A percentile compares a stretch with the other conserved stretches of the same genome.
phyloP scores from a whole-genome alignment of 805 yeast species.

The Hagleromyces aurorensis region DNA sequence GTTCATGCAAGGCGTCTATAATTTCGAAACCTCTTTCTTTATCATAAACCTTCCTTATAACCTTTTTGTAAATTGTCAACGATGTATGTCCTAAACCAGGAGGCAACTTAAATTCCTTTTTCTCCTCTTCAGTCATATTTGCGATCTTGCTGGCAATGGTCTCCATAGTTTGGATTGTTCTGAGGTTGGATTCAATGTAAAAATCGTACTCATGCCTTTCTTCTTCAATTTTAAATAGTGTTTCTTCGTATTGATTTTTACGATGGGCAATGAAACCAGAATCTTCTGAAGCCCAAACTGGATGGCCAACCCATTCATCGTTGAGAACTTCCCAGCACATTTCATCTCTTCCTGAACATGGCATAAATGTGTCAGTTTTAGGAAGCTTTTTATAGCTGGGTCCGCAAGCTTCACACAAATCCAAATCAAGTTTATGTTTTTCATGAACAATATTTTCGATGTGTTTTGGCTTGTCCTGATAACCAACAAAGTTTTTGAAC shows the following conservation, averaged over 20 bases:
- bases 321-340: constrained; percentile 98
- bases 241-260: constrained; percentile 96
- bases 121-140: constrained; percentile 87
- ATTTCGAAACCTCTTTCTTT: constrained; percentile 94
- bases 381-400: constrained; percentile 92
- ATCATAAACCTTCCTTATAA: constrained; percentile 85
- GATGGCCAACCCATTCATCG: constrained; percentile 99
- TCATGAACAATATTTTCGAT: constrained; percentile 83
- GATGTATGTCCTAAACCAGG: constrained; percentile 92
- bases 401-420: constrained; percentile 88
- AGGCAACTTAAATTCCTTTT: constrained; percentile 75
- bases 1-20: constrained; percentile 89
- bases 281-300: constrained; percentile 99
- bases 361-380: constrained; percentile 90
- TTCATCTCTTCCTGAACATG: constrained; percentile 96
- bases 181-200: constrained; percentile 87
- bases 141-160: constrained; percentile 91
- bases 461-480: constrained; percentile 71
- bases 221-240: constrained; percentile 89
- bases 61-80: constrained; percentile 85
- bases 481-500: constrained; percentile 91
- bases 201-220: constrained; percentile 96
- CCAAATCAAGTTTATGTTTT: constrained; percentile 84
- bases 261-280: constrained; percentile 98
- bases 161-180: constrained; percentile 93